A percentile compares a stretch with the other conserved stretches of the same genome.
Evolutionary conservation across 495 filamentous ascomycete species (phyloP).

Genomic region (Aspergillus ostianus): DNA sequence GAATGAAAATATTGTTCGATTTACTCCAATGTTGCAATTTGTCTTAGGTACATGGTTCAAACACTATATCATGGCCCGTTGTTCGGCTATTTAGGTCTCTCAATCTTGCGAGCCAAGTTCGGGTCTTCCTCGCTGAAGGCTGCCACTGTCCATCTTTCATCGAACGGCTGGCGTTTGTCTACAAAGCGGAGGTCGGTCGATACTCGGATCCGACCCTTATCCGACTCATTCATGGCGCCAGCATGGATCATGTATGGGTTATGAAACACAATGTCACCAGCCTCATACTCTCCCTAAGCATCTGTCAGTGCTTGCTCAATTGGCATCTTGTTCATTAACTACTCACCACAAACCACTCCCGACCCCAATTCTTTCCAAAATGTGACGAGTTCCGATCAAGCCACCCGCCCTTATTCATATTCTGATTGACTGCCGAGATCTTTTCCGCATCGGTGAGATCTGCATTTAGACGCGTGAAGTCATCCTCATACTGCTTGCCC

Average conservation of each 20-base stretch:
- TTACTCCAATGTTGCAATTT: too few relatives aligned
- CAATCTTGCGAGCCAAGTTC: not conserved
- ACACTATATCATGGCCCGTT: too few relatives aligned
- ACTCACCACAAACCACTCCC: slow-evolving; percentile 10
- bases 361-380: slow-evolving; percentile 5
- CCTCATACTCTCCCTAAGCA: slow-evolving; percentile 35
- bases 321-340: not conserved
- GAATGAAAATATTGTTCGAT: too few relatives aligned
- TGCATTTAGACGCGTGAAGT: slow-evolving; percentile 31
- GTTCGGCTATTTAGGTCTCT: too few relatives aligned
- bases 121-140: not conserved
- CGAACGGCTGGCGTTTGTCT: slow-evolving; percentile 7
- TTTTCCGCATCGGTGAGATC: slow-evolving; percentile 36
- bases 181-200: slow-evolving; percentile 44
- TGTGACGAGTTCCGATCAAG: slow-evolving; percentile 16
- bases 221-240: slow-evolving; percentile 47
- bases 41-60: too few relatives aligned
- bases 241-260: slow-evolving; percentile 49
- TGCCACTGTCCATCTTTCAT: slow-evolving; percentile 1
- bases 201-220: slow-evolving; percentile 42
- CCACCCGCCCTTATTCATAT: slow-evolving; percentile 9
- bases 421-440: slow-evolving; percentile 11
- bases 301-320: slow-evolving; percentile 19
- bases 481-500: slow-evolving; percentile 33
- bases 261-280: slow-evolving; percentile 57